Conservation (phyloP, 352 stramenopile species). For the Pythium brachiatum region DNA sequence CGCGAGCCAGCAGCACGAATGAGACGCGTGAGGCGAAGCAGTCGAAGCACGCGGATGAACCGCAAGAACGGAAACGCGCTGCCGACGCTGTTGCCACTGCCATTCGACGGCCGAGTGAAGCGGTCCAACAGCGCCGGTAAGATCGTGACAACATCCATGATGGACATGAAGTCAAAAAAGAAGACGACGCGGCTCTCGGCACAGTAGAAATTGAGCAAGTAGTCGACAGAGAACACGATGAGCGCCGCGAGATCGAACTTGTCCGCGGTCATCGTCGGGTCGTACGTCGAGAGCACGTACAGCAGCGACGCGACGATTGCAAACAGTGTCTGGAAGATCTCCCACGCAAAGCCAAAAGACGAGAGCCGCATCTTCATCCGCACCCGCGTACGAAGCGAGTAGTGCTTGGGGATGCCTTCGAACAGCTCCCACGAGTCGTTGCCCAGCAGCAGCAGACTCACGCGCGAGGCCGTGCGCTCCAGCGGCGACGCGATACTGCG, state of each 20-base stretch:
- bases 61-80: constrained; percentile 54
- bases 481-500: not conserved
- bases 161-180: constrained; percentile 46
- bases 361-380: constrained; percentile 67
- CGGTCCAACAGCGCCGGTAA: constrained; percentile 46
- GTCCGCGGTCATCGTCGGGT: constrained; percentile 18
- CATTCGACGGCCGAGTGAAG: constrained; percentile 8
- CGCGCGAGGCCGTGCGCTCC: not conserved
- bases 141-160: constrained; percentile 66
- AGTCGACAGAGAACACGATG: constrained; percentile 51
- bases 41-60: constrained; percentile 56
- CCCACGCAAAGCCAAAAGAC: constrained; percentile 41
- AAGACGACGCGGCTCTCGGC: constrained; percentile 48
- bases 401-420: constrained; percentile 50
- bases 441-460: constrained; percentile 23
- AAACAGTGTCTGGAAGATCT: constrained; percentile 59
- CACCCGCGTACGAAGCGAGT: constrained; percentile 44
- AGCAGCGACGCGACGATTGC: constrained; percentile 45
- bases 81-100: constrained; percentile 15
- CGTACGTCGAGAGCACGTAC: constrained; percentile 59
- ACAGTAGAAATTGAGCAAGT: constrained; percentile 63
- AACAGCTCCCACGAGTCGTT: constrained; percentile 42
- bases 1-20: constrained; percentile 42
- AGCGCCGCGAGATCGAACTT: constrained; percentile 41
- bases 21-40: constrained; percentile 53